Evolutionary conservation across 192 early-diverging fungal species (phyloP), one percentile per base, ranked within the genome.

Genomic region (Entomortierella chlamydospora): DNA sequence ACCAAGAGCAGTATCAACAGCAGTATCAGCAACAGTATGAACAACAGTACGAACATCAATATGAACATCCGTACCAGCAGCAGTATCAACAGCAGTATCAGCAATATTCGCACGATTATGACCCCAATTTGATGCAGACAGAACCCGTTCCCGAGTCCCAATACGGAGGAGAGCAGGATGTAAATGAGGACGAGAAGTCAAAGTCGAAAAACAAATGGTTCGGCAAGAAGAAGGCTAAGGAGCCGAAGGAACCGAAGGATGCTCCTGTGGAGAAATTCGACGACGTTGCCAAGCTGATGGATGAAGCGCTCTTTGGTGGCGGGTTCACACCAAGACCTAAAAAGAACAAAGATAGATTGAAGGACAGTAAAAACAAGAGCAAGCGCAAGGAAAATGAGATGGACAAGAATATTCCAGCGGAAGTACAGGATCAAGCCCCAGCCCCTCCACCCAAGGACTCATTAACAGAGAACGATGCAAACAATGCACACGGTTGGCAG

Each of bases 251-350:
- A 41, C 31, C 55, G 8, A 69, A 62, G 20, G 67, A 69, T 6
- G 58, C 22, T 22, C 34, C 31, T 0, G 26, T 43, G 10, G 74
- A 78, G 34, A 25, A 28, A 7, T 59, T 64, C 12, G 74, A 78
- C 28, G 67, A 70, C 9, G 68, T 79, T 29, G 67, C 68, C 31
- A 79, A 64, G 42, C 22, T 70, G 29, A 70, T 79, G 68, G 76
- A 79, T 22, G 68, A 79, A 45, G 76, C 68, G 9, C 31, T 79
- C 15, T 79, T 79, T 61, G 76, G 74, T n/a, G 61, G 67, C 10
- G 61, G 68, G 4, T 30, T 29, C 22, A 57, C 62, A 1, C 29
- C 37, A 17, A 78, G 64, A 52, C 69, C 69, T 45, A 63, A 74
- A 26, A 62, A 68, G 23, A 45, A 29, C 18, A 64, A 72, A 54